Evolutionary conservation across 352 stramenopile species (phyloP).

Genomic region (Thalassiosira hispida): DNA sequence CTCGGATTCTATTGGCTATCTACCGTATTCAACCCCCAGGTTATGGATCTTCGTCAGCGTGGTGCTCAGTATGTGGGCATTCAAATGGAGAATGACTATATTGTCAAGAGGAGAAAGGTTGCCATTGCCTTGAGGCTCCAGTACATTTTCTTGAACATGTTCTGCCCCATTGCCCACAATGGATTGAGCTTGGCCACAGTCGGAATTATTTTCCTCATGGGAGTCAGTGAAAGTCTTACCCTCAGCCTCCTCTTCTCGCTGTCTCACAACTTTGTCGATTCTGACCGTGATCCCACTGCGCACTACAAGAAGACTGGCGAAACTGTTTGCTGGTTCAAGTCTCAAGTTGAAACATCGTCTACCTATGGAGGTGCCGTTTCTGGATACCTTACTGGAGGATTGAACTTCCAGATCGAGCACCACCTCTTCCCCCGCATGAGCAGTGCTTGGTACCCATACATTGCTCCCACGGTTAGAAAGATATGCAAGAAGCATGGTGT

Average conservation of each 20-base stretch:
- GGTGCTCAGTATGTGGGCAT: slow-evolving; percentile 72
- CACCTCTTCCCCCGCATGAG: slow-evolving; percentile 89
- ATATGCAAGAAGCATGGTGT: slow-evolving; percentile 86
- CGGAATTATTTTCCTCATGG: slow-evolving; percentile 80
- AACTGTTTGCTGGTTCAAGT: slow-evolving; percentile 84
- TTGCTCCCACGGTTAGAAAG: slow-evolving; percentile 86
- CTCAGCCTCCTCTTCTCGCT: slow-evolving; percentile 85
- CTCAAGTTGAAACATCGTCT: slow-evolving; percentile 84
- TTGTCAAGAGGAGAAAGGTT: slow-evolving; percentile 69
- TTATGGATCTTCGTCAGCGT: slow-evolving; percentile 78
- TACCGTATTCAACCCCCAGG: slow-evolving; percentile 80
- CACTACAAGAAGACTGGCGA: slow-evolving; percentile 61
- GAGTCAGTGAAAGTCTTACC: slow-evolving; percentile 69
- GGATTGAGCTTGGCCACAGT: slow-evolving; percentile 41
- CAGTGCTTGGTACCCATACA: slow-evolving; percentile 86
- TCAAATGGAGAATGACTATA: slow-evolving; percentile 79
- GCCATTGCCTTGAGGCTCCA: slow-evolving; percentile 61
- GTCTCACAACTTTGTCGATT: slow-evolving; percentile 87
- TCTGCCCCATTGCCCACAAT: slow-evolving; percentile 73
- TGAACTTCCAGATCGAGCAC: slow-evolving; percentile 92
- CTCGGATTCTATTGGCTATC: slow-evolving; percentile 83
- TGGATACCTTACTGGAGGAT: slow-evolving; percentile 84
- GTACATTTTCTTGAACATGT: slow-evolving; percentile 79
- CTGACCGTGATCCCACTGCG: slow-evolving; percentile 72
- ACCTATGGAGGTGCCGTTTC: slow-evolving; percentile 85